Evolutionary conservation across 208 protist species (phyloP), one percentile per base, ranked within the genome.

Genomic region (Acanthamoeba rhysodes): DNA sequence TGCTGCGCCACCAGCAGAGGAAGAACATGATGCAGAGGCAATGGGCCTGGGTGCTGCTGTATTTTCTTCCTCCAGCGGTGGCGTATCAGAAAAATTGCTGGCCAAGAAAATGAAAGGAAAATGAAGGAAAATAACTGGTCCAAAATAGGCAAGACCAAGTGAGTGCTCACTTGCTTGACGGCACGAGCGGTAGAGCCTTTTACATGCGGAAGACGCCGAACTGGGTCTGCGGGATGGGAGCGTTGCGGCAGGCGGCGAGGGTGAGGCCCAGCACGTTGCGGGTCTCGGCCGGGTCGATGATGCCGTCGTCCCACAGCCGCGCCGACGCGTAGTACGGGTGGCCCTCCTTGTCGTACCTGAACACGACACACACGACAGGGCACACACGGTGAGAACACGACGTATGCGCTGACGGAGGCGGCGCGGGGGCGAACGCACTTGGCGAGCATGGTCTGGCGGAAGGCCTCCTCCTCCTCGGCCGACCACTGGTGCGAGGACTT

Each of bases 171-270:
- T n/a, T n/a, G n/a, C n/a, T n/a, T n/a, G n/a, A n/a, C n/a, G n/a
- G n/a, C n/a, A n/a, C n/a, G n/a, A n/a, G n/a, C n/a, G n/a, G n/a
- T n/a, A n/a, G 37, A 41, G 37, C 37, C 45, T 48, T 27, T 87
- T 34, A 99, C 99, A 99, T 99, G 94, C 99, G 97, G 96, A 99
- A 99, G 18, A 99, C 96, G 76, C 99, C 99, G 96, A 99, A 99
- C 8, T 98, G 98, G 66, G 95, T 92, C 50, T 96, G 70, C 80
- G 98, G 95, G 22, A 98, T 95, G 45, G 98, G 98, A 34, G 96
- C 96, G 80, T 98, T 98, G 4, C 96, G 96, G 84, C 97, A 90
- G 22, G 97, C 98, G 45, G 94, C 96, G 34, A 99, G 97, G 53
- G 95, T 91, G 93, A 99, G 97, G 37, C 97, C 98, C 66, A 99